Evolutionary conservation across 306 rosid species (phyloP).

Genomic region (Quercus variabilis): DNA sequence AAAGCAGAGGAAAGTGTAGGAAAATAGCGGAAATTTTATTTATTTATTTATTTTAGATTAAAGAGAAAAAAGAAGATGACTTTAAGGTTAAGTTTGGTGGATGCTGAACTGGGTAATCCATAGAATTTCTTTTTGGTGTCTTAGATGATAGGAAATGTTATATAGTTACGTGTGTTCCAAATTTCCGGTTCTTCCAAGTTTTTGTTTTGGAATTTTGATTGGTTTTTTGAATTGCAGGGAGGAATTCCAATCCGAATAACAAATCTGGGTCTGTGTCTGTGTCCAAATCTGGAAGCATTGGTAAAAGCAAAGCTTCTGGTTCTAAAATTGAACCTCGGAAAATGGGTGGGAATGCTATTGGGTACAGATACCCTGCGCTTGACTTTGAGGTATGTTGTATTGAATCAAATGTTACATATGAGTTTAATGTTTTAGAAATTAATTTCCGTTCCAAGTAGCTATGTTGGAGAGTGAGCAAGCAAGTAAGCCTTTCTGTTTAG

Average conservation of each 20-base stretch:
- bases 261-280: constrained; percentile 30
- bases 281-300: constrained; percentile 36
- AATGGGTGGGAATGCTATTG: constrained; percentile 41
- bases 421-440: not conserved
- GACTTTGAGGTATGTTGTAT: constrained; percentile 49
- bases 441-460: not conserved
- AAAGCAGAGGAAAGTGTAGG: not conserved
- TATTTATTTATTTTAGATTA: not conserved
- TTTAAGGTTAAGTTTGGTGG: not conserved
- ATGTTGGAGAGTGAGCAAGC: not conserved
- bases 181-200: constrained; percentile 8
- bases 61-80: not conserved
- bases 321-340: constrained; percentile 31
- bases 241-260: constrained; percentile 26
- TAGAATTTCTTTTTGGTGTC: not conserved
- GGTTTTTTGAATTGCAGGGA: constrained; percentile 50
- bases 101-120: not conserved
- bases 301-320: constrained; percentile 42
- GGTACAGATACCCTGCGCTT: constrained; percentile 56
- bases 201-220: constrained; percentile 20
- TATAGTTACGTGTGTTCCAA: not conserved
- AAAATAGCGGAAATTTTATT: not conserved
- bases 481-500: not conserved
- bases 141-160: not conserved
- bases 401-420: not conserved